Percentiles rank a stretch among this genome's conserved stretches.
These are phyloP conservation scores for Fraxinus pennsylvanica DNA, from an alignment of 257 asterid species.

Conservation along the genomic window DNA sequence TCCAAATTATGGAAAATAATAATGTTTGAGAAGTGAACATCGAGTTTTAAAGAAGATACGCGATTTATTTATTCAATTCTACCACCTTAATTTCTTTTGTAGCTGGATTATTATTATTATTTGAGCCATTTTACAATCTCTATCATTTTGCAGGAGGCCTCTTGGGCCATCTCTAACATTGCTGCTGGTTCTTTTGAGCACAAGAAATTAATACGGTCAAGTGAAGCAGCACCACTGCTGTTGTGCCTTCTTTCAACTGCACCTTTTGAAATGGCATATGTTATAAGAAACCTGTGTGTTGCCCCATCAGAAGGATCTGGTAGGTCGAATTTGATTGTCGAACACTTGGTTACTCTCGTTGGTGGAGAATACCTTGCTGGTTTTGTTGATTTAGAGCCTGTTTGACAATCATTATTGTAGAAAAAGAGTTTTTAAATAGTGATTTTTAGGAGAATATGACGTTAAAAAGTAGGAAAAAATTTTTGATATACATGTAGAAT, in stretches of 20 bases:
- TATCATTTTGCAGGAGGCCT: conserved; percentile 64
- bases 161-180: conserved; percentile 90
- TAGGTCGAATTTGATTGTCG: conserved; percentile 65
- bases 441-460: too few relatives aligned
- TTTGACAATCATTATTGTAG: too few relatives aligned
- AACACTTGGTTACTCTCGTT: conserved; percentile 82
- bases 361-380: conserved; percentile 73
- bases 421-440: too few relatives aligned
- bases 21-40: conserved; percentile 80
- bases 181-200: conserved; percentile 88
- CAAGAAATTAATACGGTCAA: conserved; percentile 66
- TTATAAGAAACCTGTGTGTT: conserved; percentile 86
- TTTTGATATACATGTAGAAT: too few relatives aligned
- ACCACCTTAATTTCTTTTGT: conserved; percentile 16
- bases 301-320: conserved; percentile 67
- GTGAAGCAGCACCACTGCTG: conserved; percentile 70
- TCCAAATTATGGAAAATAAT: conserved; percentile 4
- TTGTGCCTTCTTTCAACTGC: conserved; percentile 62
- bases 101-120: conserved; percentile 8
- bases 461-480: too few relatives aligned
- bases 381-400: conserved; percentile 55
- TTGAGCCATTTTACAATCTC: not conserved
- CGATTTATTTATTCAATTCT: not conserved
- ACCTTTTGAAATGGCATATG: conserved; percentile 90
- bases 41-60: conserved; percentile 80